phyloP scores from a whole-genome alignment of 192 early-diverging fungal species.

The Coemansia biformis region DNA sequence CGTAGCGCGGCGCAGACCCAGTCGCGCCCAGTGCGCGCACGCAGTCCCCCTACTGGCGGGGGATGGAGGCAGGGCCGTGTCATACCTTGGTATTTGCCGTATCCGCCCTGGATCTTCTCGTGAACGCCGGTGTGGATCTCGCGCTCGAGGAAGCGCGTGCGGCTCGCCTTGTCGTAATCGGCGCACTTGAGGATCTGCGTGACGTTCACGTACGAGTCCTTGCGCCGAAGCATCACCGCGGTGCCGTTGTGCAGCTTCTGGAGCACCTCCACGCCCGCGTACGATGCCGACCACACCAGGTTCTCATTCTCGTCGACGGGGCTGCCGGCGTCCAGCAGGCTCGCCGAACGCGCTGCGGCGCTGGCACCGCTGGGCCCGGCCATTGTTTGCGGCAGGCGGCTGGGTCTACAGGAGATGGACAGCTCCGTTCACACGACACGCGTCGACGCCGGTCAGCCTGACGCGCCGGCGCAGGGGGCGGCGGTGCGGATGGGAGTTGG shows the following conservation, averaged over 20 bases:
- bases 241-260: slow-evolving; percentile 68
- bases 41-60: too few relatives aligned
- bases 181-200: slow-evolving; percentile 93
- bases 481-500: too few relatives aligned
- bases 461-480: too few relatives aligned
- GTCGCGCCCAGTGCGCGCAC: too few relatives aligned
- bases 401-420: too few relatives aligned
- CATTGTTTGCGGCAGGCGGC: too few relatives aligned
- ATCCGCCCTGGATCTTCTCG: slow-evolving; percentile 94
- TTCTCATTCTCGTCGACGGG: slow-evolving; percentile 5
- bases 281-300: slow-evolving; percentile 51
- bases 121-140: slow-evolving; percentile 75
- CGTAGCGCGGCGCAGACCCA: too few relatives aligned
- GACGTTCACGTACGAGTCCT: slow-evolving; percentile 81
- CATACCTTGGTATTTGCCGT: slow-evolving; percentile 93
- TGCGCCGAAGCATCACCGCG: slow-evolving; percentile 73
- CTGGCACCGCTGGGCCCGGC: too few relatives aligned
- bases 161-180: slow-evolving; percentile 74
- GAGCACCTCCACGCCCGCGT: slow-evolving; percentile 68
- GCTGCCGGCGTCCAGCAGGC: neutral
- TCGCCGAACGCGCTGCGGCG: too few relatives aligned
- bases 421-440: too few relatives aligned
- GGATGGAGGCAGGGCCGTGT: too few relatives aligned
- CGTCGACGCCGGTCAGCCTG: too few relatives aligned
- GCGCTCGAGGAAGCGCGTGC: slow-evolving; percentile 84